Evolutionary conservation across 257 asterid genomes (phyloP).

Genomic region (Solanum ossicruentum): DNA sequence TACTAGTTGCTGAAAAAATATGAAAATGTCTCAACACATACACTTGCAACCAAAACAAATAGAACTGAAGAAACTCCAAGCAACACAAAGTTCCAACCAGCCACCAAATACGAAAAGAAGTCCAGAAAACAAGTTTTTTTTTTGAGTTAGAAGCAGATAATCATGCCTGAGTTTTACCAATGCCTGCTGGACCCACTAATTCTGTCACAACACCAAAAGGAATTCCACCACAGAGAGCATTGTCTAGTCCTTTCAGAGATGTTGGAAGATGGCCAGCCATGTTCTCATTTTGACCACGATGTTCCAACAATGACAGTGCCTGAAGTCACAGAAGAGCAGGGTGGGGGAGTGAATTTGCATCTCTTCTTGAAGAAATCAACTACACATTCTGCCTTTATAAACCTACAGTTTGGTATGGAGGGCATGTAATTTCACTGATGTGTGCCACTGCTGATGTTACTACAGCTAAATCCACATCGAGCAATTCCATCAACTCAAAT

Average conservation of each 20-base stretch:
- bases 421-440: constrained; percentile 67
- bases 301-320: constrained; percentile 65
- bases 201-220: constrained; percentile 86
- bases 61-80: not conserved
- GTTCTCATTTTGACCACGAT: constrained; percentile 37
- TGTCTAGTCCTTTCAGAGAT: constrained; percentile 58
- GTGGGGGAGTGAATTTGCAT: not conserved
- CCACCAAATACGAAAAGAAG: not conserved
- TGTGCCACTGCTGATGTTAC: constrained; percentile 43
- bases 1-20: not conserved
- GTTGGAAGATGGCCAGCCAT: constrained; percentile 84
- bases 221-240: constrained; percentile 72
- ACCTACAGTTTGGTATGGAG: constrained; percentile 65
- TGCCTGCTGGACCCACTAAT: constrained; percentile 90
- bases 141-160: not conserved
- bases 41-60: not conserved
- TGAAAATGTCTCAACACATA: not conserved
- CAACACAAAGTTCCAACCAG: not conserved
- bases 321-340: constrained; percentile 5
- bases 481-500: constrained; percentile 76
- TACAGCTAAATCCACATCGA: constrained; percentile 65
- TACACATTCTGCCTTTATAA: not conserved
- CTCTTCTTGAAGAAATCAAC: not conserved
- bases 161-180: constrained; percentile 79
- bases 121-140: not conserved